Conservation (phyloP, 148 eudicot species). For the Euryodendron excelsum region DNA sequence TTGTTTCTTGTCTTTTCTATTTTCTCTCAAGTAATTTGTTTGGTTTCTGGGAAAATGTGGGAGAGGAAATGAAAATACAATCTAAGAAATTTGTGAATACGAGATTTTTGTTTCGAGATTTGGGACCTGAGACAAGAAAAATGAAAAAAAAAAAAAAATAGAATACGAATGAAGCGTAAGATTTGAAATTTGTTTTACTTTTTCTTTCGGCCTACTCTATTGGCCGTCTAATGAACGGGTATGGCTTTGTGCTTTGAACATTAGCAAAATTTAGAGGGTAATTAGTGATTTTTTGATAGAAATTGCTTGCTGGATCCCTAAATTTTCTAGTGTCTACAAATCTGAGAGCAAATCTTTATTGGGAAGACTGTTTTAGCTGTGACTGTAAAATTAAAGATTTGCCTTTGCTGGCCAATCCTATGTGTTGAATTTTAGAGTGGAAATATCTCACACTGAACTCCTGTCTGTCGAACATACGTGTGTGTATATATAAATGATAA, state of each 20-base stretch:
- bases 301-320: neutral
- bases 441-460: neutral
- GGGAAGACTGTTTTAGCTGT: conserved; percentile 3
- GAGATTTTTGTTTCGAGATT: neutral
- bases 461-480: no score
- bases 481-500: no score
- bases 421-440: neutral
- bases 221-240: no score
- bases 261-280: neutral
- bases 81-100: neutral
- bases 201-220: no score
- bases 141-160: neutral
- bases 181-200: neutral
- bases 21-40: neutral
- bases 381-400: neutral
- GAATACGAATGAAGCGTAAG: neutral
- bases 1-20: neutral
- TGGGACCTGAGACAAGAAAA: neutral
- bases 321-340: neutral
- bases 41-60: conserved; percentile 9
- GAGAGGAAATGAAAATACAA: neutral
- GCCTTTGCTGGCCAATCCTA: neutral
- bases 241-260: no score
- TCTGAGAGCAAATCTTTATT: neutral
- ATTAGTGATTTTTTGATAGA: neutral